A percentile compares a stretch with the other conserved stretches of the same genome.
phyloP scores from a whole-genome alignment of 1,284 basidiomycete species.

The Flammula alnicola region DNA sequence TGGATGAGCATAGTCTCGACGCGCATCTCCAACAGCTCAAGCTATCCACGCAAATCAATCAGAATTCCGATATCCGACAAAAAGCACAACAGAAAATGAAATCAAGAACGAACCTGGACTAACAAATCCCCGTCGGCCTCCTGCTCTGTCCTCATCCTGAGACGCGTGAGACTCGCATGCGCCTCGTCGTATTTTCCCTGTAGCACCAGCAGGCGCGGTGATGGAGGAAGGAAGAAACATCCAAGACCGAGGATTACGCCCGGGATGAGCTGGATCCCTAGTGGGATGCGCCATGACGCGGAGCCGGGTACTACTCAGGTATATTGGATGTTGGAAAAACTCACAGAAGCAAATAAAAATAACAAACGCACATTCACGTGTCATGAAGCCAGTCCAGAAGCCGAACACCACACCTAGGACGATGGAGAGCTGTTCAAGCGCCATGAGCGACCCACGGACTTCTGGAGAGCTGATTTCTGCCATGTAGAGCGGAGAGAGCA shows the following conservation, averaged over 20 bases:
- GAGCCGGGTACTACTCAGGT: slow-evolving; percentile 52
- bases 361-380: slow-evolving; percentile 58
- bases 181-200: slow-evolving; percentile 63
- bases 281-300: slow-evolving; percentile 76
- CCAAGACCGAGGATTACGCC: slow-evolving; percentile 69
- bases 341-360: neutral
- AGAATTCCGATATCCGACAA: too few species aligned
- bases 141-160: slow-evolving; percentile 46
- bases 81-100: too few species aligned
- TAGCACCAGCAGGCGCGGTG: slow-evolving; percentile 70
- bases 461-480: slow-evolving; percentile 84
- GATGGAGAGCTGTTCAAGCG: slow-evolving; percentile 80
- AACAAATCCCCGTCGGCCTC: slow-evolving; percentile 52
- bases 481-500: slow-evolving; percentile 82
- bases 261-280: slow-evolving; percentile 73
- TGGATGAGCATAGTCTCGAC: slow-evolving; percentile 61
- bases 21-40: slow-evolving; percentile 76
- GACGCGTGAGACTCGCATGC: slow-evolving; percentile 50
- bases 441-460: slow-evolving; percentile 79
- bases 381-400: slow-evolving; percentile 82
- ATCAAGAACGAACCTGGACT: slow-evolving; percentile 48
- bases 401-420: slow-evolving; percentile 79
- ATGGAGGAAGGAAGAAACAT: slow-evolving; percentile 69
- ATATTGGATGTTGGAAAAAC: neutral
- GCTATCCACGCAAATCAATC: slow-evolving; percentile 46